phyloP scores from a whole-genome alignment of 2,329 filamentous ascomycete genomes.

The Monosporascus sp. region DNA sequence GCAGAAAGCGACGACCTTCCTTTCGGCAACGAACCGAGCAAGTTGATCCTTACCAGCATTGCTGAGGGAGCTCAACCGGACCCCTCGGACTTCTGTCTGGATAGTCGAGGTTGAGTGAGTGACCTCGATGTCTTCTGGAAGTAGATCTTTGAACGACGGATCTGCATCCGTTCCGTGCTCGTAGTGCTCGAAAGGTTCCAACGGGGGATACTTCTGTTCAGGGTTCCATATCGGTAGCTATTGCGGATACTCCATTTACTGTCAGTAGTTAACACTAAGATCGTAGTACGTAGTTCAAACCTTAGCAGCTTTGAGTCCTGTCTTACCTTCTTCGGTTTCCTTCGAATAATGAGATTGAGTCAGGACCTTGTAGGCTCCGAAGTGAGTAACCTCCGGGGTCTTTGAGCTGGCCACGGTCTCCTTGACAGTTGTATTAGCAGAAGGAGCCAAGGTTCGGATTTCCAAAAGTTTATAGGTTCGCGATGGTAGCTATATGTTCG shows the following conservation, averaged over 20 bases:
- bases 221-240: slow-evolving; percentile 70
- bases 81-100: slow-evolving; percentile 63
- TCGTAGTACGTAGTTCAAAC: slow-evolving; percentile 2
- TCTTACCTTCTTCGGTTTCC: slow-evolving; percentile 24
- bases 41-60: slow-evolving; percentile 70
- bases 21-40: slow-evolving; percentile 67
- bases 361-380: slow-evolving; percentile 24
- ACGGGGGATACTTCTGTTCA: slow-evolving; percentile 57
- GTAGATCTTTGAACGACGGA: slow-evolving; percentile 60
- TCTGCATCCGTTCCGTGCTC: slow-evolving; percentile 76
- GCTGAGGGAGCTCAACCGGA: slow-evolving; percentile 65
- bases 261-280: background rate
- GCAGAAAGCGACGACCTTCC: slow-evolving; percentile 75
- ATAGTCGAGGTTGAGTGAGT: slow-evolving; percentile 66
- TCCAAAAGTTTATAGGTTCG: too few relatives aligned
- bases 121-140: slow-evolving; percentile 46
- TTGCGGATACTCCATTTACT: slow-evolving; percentile 52
- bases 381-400: slow-evolving; percentile 10
- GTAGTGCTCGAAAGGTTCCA: slow-evolving; percentile 64
- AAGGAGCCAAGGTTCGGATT: slow-evolving; percentile 22
- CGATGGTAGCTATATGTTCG: too few relatives aligned
- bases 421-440: slow-evolving; percentile 21
- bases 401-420: slow-evolving; percentile 16
- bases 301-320: slow-evolving; percentile 20
- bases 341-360: slow-evolving; percentile 17